Evolutionary conservation across 768 basidiomycete species (phyloP).

Genomic region (Cystobasidium ongulense): DNA sequence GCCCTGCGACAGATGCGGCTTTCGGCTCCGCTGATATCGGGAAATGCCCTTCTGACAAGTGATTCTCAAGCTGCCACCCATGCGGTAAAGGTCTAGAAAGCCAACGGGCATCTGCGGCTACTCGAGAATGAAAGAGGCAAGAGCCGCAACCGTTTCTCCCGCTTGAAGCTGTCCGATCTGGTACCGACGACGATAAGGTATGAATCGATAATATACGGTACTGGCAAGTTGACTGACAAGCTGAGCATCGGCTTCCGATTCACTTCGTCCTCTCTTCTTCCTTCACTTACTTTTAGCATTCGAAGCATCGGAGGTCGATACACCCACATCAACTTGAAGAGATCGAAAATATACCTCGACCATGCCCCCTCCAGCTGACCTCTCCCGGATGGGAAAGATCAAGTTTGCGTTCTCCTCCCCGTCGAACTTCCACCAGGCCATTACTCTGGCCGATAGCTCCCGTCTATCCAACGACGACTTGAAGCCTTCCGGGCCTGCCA

Average conservation of each 20-base stretch:
- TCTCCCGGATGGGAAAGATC: neutral
- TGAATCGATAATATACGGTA: neutral
- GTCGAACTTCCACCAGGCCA: conserved; percentile 2
- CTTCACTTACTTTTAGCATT: neutral
- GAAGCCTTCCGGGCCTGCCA: neutral
- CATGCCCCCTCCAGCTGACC: conserved; percentile 1
- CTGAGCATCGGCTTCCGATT: too few species aligned
- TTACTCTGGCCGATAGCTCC: conserved; percentile 3
- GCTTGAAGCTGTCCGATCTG: neutral
- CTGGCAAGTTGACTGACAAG: neutral
- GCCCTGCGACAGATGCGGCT: too few species aligned
- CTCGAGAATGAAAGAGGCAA: neutral
- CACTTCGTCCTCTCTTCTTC: neutral
- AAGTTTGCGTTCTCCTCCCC: conserved; percentile 12
- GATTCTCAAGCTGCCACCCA: too few species aligned
- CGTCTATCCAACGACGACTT: conserved; percentile 6
- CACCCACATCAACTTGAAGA: too few species aligned
- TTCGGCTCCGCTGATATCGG: too few species aligned
- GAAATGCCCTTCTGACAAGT: neutral
- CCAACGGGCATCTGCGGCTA: neutral
- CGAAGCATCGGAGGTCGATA: neutral
- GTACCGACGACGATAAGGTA: neutral
- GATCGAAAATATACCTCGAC: neutral
- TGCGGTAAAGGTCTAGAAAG: too few species aligned
- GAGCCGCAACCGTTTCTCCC: neutral